Evolutionary conservation across 768 basidiomycete species (phyloP), one percentile per base, ranked within the genome.

Genomic region (Nevesoporus exiguus): DNA sequence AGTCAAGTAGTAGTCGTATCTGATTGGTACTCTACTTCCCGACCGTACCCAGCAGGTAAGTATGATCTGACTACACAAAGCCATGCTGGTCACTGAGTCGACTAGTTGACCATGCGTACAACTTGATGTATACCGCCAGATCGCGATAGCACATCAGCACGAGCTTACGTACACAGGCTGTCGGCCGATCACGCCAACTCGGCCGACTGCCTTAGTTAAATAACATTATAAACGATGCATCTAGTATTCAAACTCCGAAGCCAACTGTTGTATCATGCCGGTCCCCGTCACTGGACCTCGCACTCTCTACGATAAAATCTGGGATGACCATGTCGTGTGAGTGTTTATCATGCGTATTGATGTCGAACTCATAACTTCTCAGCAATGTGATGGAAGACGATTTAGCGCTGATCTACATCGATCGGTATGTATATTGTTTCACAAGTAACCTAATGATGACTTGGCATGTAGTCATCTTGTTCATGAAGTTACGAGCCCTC

Each of bases 281-380:
- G 77, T 74, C 30, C 71, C 82, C n/a, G 71, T 78, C 17, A 61
- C 75, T 50, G 72, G 77, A 21, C 92, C 93, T 10, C 85, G 93
- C 57, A 98, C 96, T 33, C 78, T 98, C 29, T 97, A 98, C 73
- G 96, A 98, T 74, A 98, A 98, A 76, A 93, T 98, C 59, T 97
- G 91, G 85, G 93, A 97, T 61, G 93, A 98, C 69, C 96, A 98
- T 74, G 83, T 96, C 66, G 88, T 98, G 84, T 93, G 64, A 57
- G 90, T 60, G 29, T 48, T 47, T 13, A 15, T 10, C 24, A 29
- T 44, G 4, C 33, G 25, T 70, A 48, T 44, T 51, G 52, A 49
- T 34, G n/a, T 36, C 17, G 11, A 50, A 21, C 54, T 66, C 47
- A 61, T 29, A 27, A 27, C 3, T 21, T 39, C 60, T 42, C 63